Conservation (phyloP, 768 basidiomycete genomes). For the Boletus edulis region DNA sequence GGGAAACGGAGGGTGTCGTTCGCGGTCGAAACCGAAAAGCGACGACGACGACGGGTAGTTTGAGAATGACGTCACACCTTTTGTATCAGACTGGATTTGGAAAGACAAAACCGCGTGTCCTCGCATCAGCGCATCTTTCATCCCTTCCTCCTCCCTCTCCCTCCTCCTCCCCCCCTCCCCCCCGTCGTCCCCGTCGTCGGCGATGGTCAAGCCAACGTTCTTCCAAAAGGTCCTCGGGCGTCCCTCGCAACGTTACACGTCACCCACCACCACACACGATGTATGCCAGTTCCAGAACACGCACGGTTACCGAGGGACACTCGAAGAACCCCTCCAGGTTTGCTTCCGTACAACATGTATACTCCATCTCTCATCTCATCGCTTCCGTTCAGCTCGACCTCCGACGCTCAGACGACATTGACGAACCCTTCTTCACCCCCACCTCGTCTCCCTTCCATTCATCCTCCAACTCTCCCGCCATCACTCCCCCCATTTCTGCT, state of each 20-base stretch:
- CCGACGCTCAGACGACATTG: slow-evolving; percentile 28
- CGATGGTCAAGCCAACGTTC: slow-evolving; percentile 56
- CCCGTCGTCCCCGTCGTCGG: slow-evolving; percentile 6
- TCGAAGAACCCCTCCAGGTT: slow-evolving; percentile 18
- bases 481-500: slow-evolving; percentile 23
- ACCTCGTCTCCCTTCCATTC: slow-evolving; percentile 19
- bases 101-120: slow-evolving; percentile 21
- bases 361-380: slow-evolving; percentile 3
- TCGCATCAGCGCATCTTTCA: slow-evolving; percentile 1
- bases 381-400: slow-evolving; percentile 12
- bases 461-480: slow-evolving; percentile 19
- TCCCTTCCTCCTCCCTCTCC: neutral
- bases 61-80: slow-evolving; percentile 19
- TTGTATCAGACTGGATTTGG: slow-evolving; percentile 20
- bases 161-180: neutral
- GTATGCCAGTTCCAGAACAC: neutral
- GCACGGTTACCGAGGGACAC: slow-evolving; percentile 6
- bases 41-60: slow-evolving; percentile 3
- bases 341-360: slow-evolving; percentile 1
- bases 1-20: slow-evolving; percentile 54
- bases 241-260: slow-evolving; percentile 61
- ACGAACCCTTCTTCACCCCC: slow-evolving; percentile 52
- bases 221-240: slow-evolving; percentile 59
- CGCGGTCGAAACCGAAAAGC: slow-evolving; percentile 26
- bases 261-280: slow-evolving; percentile 21